Percentiles rank a stretch among this genome's conserved stretches.
Conservation (phyloP, 202 grass and related monocot genomes). For the Zizania palustris region DNA sequence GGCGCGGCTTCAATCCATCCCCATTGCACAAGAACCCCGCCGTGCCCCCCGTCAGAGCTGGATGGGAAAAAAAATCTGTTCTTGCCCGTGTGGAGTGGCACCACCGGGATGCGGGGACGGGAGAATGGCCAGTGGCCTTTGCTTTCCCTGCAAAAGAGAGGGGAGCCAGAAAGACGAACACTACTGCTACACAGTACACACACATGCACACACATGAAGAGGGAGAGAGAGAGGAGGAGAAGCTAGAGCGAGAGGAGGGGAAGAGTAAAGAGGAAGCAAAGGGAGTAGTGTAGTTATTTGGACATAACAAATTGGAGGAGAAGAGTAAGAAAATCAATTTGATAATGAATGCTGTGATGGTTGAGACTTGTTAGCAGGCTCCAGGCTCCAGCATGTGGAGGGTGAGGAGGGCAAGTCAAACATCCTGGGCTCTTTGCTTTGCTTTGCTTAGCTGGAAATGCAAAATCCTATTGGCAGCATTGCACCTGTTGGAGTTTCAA, state of each 20-base stretch:
- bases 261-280: conserved; percentile 57
- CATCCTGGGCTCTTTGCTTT: no score
- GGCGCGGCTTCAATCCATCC: conserved; percentile 34
- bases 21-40: conserved; percentile 35
- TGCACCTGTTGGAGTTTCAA: no score
- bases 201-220: conserved; percentile 47
- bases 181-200: background rate
- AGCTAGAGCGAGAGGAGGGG: conserved; percentile 11
- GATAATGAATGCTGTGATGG: no score
- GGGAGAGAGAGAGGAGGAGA: no score
- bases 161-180: conserved; percentile 44
- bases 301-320: background rate
- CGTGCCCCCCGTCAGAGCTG: background rate
- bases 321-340: background rate
- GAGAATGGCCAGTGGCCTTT: conserved; percentile 37
- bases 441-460: no score
- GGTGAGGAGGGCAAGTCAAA: no score
- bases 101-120: conserved; percentile 24
- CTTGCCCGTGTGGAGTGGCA: background rate
- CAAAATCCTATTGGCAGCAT: no score
- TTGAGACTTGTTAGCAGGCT: no score
- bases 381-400: no score
- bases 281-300: background rate
- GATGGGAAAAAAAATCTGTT: conserved; percentile 30
- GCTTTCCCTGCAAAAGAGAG: conserved; percentile 41